These are phyloP conservation scores for Pseudoneurospora amorphoporcata DNA, from an alignment of 495 filamentous ascomycete genomes.

Conservation along the genomic window DNA sequence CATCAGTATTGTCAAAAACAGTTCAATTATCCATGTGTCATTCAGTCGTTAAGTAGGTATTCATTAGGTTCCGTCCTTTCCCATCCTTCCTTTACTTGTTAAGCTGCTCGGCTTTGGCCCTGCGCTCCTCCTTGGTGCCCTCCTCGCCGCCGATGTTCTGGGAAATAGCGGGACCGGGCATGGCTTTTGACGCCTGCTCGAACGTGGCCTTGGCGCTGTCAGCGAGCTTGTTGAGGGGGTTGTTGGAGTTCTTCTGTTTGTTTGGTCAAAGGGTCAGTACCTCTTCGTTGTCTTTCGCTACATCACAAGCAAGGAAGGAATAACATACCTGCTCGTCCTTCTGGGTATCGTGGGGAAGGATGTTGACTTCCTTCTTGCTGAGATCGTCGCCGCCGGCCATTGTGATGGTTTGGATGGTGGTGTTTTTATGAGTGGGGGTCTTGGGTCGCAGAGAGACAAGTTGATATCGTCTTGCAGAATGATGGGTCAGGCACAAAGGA, in stretches of 20 bases:
- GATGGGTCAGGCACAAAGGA: not conserved
- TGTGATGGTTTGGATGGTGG: not conserved
- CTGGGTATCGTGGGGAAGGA: not conserved
- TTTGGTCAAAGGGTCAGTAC: not conserved
- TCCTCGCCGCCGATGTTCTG: constrained; percentile 38
- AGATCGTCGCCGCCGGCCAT: not conserved
- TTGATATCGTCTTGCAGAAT: not conserved
- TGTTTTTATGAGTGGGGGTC: not conserved
- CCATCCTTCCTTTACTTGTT: constrained; percentile 40
- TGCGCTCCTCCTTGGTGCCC: constrained; percentile 57
- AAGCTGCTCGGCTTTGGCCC: constrained; percentile 51
- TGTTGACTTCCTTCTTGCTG: not conserved
- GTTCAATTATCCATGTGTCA: not conserved
- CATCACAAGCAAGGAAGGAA: not conserved
- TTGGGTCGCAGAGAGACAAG: not conserved
- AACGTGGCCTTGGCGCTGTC: constrained; percentile 24
- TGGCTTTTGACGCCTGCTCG: constrained; percentile 30
- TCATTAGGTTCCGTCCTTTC: not conserved
- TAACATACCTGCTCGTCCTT: not conserved
- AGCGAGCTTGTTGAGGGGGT: constrained; percentile 14
- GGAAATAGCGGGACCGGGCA: constrained; percentile 40
- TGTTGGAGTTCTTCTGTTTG: constrained; percentile 4
- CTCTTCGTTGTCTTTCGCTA: not conserved
- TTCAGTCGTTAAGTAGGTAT: not conserved
- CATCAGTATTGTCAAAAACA: not conserved